These are phyloP conservation scores for Phyllostachys edulis DNA, from an alignment of 176 grass and related monocot genomes.

Conservation along the genomic window DNA sequence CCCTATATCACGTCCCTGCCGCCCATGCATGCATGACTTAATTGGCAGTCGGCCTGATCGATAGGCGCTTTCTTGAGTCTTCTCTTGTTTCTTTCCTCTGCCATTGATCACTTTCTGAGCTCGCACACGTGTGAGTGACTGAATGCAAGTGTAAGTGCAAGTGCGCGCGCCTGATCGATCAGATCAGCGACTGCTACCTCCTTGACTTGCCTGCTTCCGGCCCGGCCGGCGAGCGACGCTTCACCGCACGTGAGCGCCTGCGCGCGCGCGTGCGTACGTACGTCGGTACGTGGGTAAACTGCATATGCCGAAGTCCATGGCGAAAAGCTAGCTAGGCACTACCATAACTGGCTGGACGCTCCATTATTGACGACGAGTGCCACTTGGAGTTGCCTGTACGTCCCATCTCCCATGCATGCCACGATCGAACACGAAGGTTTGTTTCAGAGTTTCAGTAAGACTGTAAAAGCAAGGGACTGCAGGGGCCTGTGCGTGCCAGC, in stretches of 20 bases:
- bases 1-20: neutral
- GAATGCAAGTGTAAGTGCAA: neutral
- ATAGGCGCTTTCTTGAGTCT: neutral
- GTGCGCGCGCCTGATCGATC: neutral
- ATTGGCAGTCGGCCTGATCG: neutral
- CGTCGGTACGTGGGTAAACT: neutral
- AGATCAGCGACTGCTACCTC: neutral
- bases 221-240: neutral
- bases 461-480: neutral
- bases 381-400: neutral
- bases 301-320: neutral
- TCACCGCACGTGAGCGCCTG: conserved; percentile 19
- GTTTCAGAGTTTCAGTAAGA: neutral
- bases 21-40: too few relatives aligned
- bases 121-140: neutral
- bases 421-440: neutral
- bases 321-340: neutral
- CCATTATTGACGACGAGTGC: neutral
- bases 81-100: neutral
- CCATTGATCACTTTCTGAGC: neutral
- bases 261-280: neutral
- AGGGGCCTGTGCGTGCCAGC: neutral
- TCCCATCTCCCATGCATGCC: neutral
- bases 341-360: neutral
- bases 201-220: neutral